phyloP scores from a whole-genome alignment of 345 rosid species.

The Brassica rapa region DNA sequence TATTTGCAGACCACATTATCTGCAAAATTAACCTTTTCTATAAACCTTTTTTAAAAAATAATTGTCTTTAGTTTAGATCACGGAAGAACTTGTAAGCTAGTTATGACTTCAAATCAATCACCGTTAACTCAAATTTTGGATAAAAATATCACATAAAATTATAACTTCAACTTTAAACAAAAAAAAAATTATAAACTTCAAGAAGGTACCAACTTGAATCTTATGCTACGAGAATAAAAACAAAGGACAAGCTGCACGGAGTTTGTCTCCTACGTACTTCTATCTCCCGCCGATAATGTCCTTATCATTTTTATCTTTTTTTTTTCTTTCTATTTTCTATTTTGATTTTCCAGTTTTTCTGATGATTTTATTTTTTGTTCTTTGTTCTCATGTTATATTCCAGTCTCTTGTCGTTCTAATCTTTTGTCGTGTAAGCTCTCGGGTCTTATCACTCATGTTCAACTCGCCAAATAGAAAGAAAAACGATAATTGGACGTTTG shows the following conservation, averaged over 20 bases:
- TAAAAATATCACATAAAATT: not conserved
- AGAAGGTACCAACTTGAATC: constrained; percentile 29
- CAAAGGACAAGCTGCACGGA: not conserved
- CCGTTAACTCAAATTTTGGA: not conserved
- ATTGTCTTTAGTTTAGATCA: not conserved
- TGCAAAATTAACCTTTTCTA: too few species aligned
- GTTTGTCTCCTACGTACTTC: not conserved
- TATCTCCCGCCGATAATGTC: not conserved
- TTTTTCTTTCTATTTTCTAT: not conserved
- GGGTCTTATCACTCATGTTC: not conserved
- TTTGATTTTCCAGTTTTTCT: not conserved
- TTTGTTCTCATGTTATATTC: constrained; percentile 6
- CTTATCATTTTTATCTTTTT: not conserved
- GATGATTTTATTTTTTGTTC: not conserved
- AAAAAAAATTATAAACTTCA: not conserved
- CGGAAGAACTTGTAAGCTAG: not conserved
- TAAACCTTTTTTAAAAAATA: not conserved
- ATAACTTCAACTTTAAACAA: too few species aligned
- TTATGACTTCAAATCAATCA: constrained; percentile 3
- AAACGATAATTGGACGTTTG: not conserved
- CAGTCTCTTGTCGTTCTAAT: not conserved
- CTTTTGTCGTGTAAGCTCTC: not conserved
- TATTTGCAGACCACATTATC: too few species aligned
- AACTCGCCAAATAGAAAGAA: not conserved
- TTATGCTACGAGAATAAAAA: constrained; percentile 7